A percentile compares a stretch with the other conserved stretches of the same genome.
These are phyloP conservation scores for Penicillium lagena DNA, from an alignment of 495 filamentous ascomycete genomes.

Conservation along the genomic window DNA sequence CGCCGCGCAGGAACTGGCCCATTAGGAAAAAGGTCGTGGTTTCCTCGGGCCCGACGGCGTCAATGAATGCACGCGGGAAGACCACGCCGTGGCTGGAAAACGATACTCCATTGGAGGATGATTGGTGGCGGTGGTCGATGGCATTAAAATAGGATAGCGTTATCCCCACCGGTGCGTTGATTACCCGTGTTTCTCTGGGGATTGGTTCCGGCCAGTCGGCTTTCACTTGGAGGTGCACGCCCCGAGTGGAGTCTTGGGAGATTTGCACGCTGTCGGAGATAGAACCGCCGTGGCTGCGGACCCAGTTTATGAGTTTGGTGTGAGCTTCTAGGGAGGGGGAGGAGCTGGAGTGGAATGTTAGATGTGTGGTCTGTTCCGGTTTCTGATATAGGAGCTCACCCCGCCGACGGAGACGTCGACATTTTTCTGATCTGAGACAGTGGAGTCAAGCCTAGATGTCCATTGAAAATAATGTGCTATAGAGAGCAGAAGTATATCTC, in stretches of 20 bases:
- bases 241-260: slow-evolving; percentile 31
- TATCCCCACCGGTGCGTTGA: slow-evolving; percentile 37
- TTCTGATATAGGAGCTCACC: too few relatives aligned
- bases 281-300: slow-evolving; percentile 31
- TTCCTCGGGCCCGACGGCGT: slow-evolving; percentile 30
- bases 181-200: slow-evolving; percentile 28
- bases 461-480: too few relatives aligned
- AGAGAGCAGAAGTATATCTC: too few relatives aligned
- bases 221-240: slow-evolving; percentile 41
- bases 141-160: slow-evolving; percentile 51
- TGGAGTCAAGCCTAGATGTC: too few relatives aligned
- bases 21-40: slow-evolving; percentile 49
- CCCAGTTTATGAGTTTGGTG: slow-evolving; percentile 34
- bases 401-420: too few relatives aligned
- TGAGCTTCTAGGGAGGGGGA: slow-evolving; percentile 21
- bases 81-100: slow-evolving; percentile 32
- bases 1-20: slow-evolving; percentile 44
- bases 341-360: slow-evolving; percentile 4
- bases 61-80: slow-evolving; percentile 29
- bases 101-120: slow-evolving; percentile 5
- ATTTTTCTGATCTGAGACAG: too few relatives aligned
- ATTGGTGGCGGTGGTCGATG: slow-evolving; percentile 13
- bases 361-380: neutral
- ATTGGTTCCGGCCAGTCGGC: slow-evolving; percentile 16
- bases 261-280: slow-evolving; percentile 36